Percentiles rank a stretch among this genome's conserved stretches.
These are phyloP conservation scores for Claviceps capensis DNA, from an alignment of 2,329 filamentous ascomycete species.

Conservation along the genomic window DNA sequence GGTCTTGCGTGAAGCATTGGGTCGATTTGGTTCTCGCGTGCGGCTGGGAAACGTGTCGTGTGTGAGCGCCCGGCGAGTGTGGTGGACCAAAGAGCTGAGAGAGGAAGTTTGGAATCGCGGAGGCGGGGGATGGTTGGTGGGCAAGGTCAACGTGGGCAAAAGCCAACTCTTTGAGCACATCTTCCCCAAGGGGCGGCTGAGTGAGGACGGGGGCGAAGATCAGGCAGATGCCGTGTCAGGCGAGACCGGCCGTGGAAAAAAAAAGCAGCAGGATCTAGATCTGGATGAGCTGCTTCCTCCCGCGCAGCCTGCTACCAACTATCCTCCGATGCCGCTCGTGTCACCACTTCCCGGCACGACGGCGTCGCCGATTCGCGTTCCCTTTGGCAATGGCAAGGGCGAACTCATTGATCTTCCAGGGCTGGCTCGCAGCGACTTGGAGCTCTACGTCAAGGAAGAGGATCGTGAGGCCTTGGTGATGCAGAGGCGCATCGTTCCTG, in stretches of 20 bases:
- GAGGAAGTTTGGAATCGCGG: conserved; percentile 74
- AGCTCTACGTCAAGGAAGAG: conserved; percentile 53
- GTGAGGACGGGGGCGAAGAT: conserved; percentile 10
- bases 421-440: conserved; percentile 59
- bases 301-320: conserved; percentile 56
- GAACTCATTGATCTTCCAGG: conserved; percentile 92
- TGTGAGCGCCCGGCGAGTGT: conserved; percentile 72
- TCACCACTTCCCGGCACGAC: conserved; percentile 86
- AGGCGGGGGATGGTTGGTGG: conserved; percentile 87
- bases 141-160: conserved; percentile 97
- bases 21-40: conserved; percentile 50
- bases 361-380: conserved; percentile 84
- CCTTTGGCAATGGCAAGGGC: conserved; percentile 73
- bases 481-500: conserved; percentile 58
- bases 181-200: conserved; percentile 62
- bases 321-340: conserved; percentile 73
- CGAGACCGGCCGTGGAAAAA: background rate
- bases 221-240: no score
- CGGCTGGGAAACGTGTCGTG: conserved; percentile 78
- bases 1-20: conserved; percentile 64
- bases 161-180: conserved; percentile 80
- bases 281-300: conserved; percentile 58
- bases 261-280: conserved; percentile 17
- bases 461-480: conserved; percentile 61
- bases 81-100: conserved; percentile 84